A percentile compares a stretch with the other conserved stretches of the same genome.
These are phyloP conservation scores for Penicillium vulpinum DNA, from an alignment of 2,329 filamentous ascomycete genomes.

Conservation along the genomic window DNA sequence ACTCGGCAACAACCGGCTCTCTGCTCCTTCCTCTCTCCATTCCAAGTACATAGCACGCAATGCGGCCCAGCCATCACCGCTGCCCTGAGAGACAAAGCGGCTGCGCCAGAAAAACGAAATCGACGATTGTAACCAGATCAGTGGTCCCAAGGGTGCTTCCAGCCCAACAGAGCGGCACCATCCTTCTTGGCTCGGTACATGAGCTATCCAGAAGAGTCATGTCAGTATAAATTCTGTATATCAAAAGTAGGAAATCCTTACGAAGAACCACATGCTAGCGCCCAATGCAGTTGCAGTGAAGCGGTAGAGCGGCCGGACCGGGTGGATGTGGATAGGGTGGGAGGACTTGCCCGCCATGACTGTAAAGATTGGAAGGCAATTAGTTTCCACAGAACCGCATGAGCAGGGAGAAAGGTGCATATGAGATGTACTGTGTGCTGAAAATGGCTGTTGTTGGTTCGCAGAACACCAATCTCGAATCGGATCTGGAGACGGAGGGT, in stretches of 20 bases:
- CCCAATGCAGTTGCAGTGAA: conserved; percentile 83
- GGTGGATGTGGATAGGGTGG: conserved; percentile 55
- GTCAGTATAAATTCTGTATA: conserved; percentile 17
- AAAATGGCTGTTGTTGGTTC: conserved; percentile 11
- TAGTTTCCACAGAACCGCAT: background rate
- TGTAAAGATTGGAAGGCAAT: conserved; percentile 10
- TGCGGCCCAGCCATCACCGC: background rate
- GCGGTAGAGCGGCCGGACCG: conserved; percentile 71
- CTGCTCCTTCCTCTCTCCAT: background rate
- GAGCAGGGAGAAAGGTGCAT: background rate
- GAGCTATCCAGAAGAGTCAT: conserved; percentile 57
- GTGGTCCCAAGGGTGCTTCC: conserved; percentile 97
- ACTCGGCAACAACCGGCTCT: background rate
- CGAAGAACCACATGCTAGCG: conserved; percentile 99
- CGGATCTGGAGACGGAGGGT: conserved; percentile 8
- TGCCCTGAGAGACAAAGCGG: background rate
- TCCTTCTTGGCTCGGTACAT: conserved; percentile 98
- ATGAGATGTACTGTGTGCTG: conserved; percentile 15
- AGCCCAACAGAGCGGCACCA: conserved; percentile 83
- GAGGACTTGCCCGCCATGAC: conserved; percentile 40
- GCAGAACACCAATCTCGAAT: conserved; percentile 10
- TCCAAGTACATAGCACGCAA: conserved; percentile 2
- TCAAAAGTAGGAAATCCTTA: conserved; percentile 44
- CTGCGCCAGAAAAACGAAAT: conserved; percentile 2
- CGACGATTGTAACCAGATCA: conserved; percentile 46